Percentiles rank a stretch among this genome's conserved stretches.
These are phyloP conservation scores for Thuidium tamariscinum DNA, from an alignment of 225 moss, liverwort and hornwort genomes.

Conservation along the genomic window DNA sequence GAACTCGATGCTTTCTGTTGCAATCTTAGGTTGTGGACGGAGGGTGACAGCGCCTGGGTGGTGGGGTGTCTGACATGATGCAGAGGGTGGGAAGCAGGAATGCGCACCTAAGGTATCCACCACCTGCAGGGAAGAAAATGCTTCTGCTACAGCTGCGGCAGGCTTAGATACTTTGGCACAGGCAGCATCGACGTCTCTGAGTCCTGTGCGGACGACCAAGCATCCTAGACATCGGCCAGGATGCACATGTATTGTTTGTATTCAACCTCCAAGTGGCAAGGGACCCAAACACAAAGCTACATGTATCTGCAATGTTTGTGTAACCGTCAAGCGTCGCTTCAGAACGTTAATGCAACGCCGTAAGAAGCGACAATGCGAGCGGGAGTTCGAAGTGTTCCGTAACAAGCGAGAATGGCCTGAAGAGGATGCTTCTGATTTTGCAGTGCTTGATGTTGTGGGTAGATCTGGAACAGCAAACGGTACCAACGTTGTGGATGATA, in stretches of 20 bases:
- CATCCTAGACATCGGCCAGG: conserved; percentile 97
- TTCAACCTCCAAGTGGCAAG: conserved; percentile 98
- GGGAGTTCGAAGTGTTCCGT: conserved; percentile 68
- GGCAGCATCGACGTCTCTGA: conserved; percentile 76
- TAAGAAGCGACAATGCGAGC: conserved; percentile 88
- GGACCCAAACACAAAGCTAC: conserved; percentile 97
- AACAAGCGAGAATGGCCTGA: conserved; percentile 66
- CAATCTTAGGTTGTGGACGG: conserved; percentile 23
- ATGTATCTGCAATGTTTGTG: conserved; percentile 97
- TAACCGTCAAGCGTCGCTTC: conserved; percentile 95
- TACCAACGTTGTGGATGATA: conserved; percentile 34
- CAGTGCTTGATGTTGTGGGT: conserved; percentile 44
- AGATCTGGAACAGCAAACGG: conserved; percentile 54
- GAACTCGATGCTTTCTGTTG: conserved; percentile 9
- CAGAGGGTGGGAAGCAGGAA: conserved; percentile 58
- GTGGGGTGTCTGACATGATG: conserved; percentile 49
- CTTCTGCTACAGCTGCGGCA: conserved; percentile 35
- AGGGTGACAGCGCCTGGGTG: conserved; percentile 55
- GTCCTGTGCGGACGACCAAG: conserved; percentile 89
- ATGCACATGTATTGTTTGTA: conserved; percentile 95
- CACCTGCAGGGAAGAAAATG: conserved; percentile 17
- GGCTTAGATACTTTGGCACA: conserved; percentile 92
- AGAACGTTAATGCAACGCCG: conserved; percentile 96
- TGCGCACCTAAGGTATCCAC: conserved; percentile 8
- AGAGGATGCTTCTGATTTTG: conserved; percentile 48